Percentiles rank a stretch among this genome's conserved stretches.
Evolutionary conservation across 495 filamentous ascomycete species (phyloP).

Genomic region (Lineolata rhizophorae): DNA sequence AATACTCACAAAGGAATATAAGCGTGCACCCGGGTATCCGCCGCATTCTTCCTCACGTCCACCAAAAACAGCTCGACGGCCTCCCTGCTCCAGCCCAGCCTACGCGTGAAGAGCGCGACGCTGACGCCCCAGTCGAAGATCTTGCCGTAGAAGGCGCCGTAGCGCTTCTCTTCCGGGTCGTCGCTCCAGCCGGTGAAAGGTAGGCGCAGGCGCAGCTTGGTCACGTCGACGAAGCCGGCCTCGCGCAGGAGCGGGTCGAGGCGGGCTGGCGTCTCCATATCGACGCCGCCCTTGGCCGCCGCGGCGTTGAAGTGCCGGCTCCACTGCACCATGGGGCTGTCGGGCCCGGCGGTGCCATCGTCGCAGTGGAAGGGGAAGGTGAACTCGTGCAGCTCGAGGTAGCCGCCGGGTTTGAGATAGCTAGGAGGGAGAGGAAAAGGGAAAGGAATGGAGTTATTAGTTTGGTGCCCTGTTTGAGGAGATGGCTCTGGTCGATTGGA

Average conservation of each 20-base stretch:
- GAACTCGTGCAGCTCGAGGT: conserved; percentile 7
- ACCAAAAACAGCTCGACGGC: conserved; percentile 7
- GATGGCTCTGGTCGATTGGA: too few relatives aligned
- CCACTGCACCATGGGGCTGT: conserved; percentile 1
- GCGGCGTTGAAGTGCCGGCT: conserved; percentile 1
- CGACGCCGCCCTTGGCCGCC: conserved; percentile 1
- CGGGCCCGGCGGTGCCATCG: background rate
- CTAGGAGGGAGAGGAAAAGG: too few relatives aligned
- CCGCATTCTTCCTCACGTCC: too few relatives aligned
- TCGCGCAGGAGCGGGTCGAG: conserved; percentile 5
- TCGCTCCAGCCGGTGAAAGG: conserved; percentile 7
- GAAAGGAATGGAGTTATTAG: too few relatives aligned
- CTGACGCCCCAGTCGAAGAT: conserved; percentile 5
- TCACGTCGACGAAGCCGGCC: conserved; percentile 5
- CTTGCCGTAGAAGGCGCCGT: conserved; percentile 3
- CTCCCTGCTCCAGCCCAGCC: conserved; percentile 8
- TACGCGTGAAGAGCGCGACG: conserved; percentile 4
- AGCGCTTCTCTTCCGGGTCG: conserved; percentile 9
- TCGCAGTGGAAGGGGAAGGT: conserved; percentile 3
- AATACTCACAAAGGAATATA: too few relatives aligned
- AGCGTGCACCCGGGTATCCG: too few relatives aligned
- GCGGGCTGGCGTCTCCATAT: conserved; percentile 2
- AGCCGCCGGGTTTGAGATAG: conserved; percentile 5
- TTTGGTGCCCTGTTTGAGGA: too few relatives aligned
- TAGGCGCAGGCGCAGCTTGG: conserved; percentile 4